phyloP scores from a whole-genome alignment of 345 rosid species.

The Populus alba region DNA sequence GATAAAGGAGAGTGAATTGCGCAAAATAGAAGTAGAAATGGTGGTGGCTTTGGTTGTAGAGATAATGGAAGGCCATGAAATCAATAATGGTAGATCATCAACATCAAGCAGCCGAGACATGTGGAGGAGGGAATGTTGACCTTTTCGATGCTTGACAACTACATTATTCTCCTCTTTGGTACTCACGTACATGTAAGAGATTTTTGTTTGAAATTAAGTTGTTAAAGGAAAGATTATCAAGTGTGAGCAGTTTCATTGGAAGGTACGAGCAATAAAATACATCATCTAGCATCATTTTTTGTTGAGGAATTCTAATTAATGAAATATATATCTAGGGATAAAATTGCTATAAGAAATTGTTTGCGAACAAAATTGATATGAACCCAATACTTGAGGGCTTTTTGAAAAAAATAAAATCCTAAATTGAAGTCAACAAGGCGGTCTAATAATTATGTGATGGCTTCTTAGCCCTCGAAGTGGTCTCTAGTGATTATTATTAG shows the following conservation, averaged over 20 bases:
- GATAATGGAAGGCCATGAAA: constrained; percentile 7
- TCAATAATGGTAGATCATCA: not conserved
- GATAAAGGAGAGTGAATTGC: constrained; percentile 33
- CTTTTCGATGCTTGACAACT: constrained; percentile 17
- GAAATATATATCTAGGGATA: no score
- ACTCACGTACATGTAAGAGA: not conserved
- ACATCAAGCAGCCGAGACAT: constrained; percentile 9
- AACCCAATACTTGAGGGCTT: no score
- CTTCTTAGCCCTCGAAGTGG: not conserved
- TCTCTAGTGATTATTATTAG: not conserved
- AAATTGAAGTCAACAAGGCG: no score
- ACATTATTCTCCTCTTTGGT: constrained; percentile 8
- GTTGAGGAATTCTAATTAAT: no score
- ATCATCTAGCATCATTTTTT: not conserved
- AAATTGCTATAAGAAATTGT: no score
- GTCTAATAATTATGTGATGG: not conserved
- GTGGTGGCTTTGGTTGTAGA: constrained; percentile 2
- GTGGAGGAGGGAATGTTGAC: constrained; percentile 28
- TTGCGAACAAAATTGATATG: no score
- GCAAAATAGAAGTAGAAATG: constrained; percentile 14
- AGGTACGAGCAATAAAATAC: not conserved
- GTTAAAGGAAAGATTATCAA: not conserved
- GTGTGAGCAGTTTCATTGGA: not conserved
- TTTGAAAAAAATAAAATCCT: no score
- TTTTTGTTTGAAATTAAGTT: not conserved